These are phyloP conservation scores for Cutaneotrichosporon sp. DNA, from an alignment of 1,284 basidiomycete genomes.

Conservation along the genomic window DNA sequence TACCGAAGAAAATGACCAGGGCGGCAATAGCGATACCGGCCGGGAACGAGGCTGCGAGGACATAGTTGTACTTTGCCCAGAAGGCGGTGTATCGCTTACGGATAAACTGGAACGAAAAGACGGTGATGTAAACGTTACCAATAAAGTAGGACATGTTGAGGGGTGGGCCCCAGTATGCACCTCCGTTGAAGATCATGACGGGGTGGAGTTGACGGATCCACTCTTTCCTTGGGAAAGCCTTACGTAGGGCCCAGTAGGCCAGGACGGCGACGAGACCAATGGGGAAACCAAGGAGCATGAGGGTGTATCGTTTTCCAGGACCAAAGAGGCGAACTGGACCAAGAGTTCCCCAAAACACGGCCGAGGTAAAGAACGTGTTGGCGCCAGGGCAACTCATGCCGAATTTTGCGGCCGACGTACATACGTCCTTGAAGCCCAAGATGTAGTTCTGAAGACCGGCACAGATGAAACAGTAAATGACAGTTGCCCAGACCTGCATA, in stretches of 20 bases:
- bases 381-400: slow-evolving; percentile 21
- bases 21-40: slow-evolving; percentile 47
- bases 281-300: slow-evolving; percentile 67
- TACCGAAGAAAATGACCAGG: slow-evolving; percentile 45
- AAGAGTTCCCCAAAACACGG: slow-evolving; percentile 74
- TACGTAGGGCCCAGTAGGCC: slow-evolving; percentile 24
- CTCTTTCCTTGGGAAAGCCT: slow-evolving; percentile 18
- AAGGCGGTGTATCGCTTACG: slow-evolving; percentile 35
- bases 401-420: slow-evolving; percentile 30
- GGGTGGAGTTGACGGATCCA: slow-evolving; percentile 24
- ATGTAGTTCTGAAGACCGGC: slow-evolving; percentile 34
- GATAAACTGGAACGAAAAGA: slow-evolving; percentile 44
- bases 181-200: slow-evolving; percentile 23
- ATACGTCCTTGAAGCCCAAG: slow-evolving; percentile 29
- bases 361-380: slow-evolving; percentile 37
- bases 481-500: slow-evolving; percentile 65
- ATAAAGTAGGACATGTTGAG: slow-evolving; percentile 44
- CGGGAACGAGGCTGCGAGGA: slow-evolving; percentile 47
- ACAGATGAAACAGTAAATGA: slow-evolving; percentile 55
- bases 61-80: slow-evolving; percentile 51
- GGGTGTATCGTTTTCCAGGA: slow-evolving; percentile 60
- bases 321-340: slow-evolving; percentile 71
- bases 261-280: slow-evolving; percentile 58
- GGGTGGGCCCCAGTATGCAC: slow-evolving; percentile 25
- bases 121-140: slow-evolving; percentile 30